These are phyloP conservation scores for Vaccinium vitisidaea DNA, from an alignment of 148 eudicot genomes.

Conservation along the genomic window DNA sequence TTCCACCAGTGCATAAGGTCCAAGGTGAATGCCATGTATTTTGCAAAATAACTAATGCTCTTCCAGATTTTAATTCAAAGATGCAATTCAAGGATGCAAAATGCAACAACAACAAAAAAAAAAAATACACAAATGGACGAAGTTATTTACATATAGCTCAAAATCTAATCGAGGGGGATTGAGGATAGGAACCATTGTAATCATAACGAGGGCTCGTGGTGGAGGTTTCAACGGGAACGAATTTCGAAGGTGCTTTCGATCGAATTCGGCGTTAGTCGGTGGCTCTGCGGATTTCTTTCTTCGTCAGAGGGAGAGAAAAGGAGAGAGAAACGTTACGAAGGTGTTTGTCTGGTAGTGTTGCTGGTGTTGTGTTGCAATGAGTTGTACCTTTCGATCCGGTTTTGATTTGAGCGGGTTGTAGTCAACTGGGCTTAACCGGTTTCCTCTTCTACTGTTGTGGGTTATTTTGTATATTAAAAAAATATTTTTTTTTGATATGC, in stretches of 20 bases:
- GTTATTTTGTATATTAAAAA: no score
- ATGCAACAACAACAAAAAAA: no score
- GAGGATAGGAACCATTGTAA: slow-evolving; percentile 7
- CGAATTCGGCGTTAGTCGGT: background rate
- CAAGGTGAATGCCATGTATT: no score
- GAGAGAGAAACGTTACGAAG: background rate
- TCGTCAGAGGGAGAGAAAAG: background rate
- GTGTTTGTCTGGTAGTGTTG: background rate
- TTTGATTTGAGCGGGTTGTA: no score
- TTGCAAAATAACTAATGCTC: no score
- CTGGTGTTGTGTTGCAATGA: background rate
- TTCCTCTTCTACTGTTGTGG: no score
- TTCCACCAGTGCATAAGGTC: no score
- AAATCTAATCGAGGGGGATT: background rate
- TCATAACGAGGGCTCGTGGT: background rate
- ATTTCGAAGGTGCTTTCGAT: background rate
- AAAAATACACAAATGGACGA: background rate
- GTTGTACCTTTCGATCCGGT: slow-evolving; percentile 14
- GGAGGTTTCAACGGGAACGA: background rate
- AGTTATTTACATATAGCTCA: background rate
- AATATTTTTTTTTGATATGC: no score
- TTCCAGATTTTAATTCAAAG: no score
- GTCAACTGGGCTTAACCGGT: no score
- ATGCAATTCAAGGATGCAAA: background rate
- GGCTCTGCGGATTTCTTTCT: background rate